Base-by-base conservation (phyloP, 164 flowering plant species). In the Annona cherimola region DNA sequence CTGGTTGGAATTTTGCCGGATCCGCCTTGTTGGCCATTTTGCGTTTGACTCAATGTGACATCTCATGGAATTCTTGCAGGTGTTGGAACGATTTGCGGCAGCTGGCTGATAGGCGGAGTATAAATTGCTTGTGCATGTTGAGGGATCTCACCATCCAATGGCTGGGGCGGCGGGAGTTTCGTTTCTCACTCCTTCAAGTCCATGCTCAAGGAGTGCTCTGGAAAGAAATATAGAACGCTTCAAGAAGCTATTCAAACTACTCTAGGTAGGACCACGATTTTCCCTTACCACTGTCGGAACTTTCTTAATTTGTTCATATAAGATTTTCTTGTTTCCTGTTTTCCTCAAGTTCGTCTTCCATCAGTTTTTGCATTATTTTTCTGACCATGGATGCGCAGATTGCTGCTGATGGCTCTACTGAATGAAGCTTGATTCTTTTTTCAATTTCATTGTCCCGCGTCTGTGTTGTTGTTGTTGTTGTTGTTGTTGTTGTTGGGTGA, bases 101-200 rank as follows among this genome's bases (percentile, higher is more conserved):
- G 2, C 57, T 50, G 57, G 57, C 8, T 50, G 57, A 50, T 16
- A 50, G 57, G 57, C n/a, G n/a, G n/a, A n/a, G 57, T 8, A 6
- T 16, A 50, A 50, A 16, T 5, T 8, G 57, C 57, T 50, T 50
- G 14, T 50, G 57, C 14, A 16, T 8, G 57, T 11, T 4, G 57
- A 50, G 57, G 57, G 69, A 9, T 39, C 50, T n/a, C 59, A 26
- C 2, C 42, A 4, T 41, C 18, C 72, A 77, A 91, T 93, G 96
- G 92, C 96, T 26, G 92, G 90, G 42, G 90, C 97, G 9, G 97
- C 98, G 2, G 98, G 96, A 0, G 96, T 20, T 92, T 94, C 63
- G 76, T 92, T 20, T 85, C 84, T 42, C 89, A 97, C 39, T 90
- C 97, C 46, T 87, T 94, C 65, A 97, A 92, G 77, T 81, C 89